Evolutionary conservation across 805 yeast species (phyloP), one percentile per base, ranked within the genome.

Genomic region (Saturnispora hagleri): DNA sequence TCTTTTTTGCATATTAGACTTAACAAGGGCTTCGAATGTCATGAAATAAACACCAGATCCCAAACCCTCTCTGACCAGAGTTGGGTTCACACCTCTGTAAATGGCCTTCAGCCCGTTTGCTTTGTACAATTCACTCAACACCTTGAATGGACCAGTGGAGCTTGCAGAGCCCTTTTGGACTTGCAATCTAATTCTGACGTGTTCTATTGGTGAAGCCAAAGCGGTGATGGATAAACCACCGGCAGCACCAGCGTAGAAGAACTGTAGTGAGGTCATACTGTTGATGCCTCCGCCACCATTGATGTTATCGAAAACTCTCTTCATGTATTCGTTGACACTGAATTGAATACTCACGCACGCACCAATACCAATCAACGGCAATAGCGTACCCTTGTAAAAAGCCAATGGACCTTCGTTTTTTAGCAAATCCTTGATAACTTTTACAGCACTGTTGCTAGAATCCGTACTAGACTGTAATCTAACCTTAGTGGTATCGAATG

Each of bases 311-410:
- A 86, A 89, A 54, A 75, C 71, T 61, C 97, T 75, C 70, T 93
- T 93, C 96, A 91, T 89, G 62, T 76, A 84, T 67, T 93, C 98
- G 63, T 90, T 90, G 36, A 89, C 95, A 45, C 96, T 93, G 64
- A 93, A 93, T 69, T 93, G 99, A 41, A 91, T 86, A 8, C 96
- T 87, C 12, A 93, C 97, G 74, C 97, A 90, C 0, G 96, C 96
- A 48, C 99, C 99, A n/a, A 91, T 88, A 12, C 99, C 99, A 35
- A 91, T 67, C 59, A 93, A 73, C 20, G 99, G 99, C 1, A 97
- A 90, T 59, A 89, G 62, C 1, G 97, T 89, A 35, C 99, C 99
- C 68, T 95, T 83, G 67, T 93, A 93, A 62, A 93, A 88, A 0
- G 95, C 99, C 36, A 71, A 53, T 6, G 82, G 77, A 2, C 99